Conservation (phyloP, 257 asterid genomes). For the Henckelia pumila region DNA sequence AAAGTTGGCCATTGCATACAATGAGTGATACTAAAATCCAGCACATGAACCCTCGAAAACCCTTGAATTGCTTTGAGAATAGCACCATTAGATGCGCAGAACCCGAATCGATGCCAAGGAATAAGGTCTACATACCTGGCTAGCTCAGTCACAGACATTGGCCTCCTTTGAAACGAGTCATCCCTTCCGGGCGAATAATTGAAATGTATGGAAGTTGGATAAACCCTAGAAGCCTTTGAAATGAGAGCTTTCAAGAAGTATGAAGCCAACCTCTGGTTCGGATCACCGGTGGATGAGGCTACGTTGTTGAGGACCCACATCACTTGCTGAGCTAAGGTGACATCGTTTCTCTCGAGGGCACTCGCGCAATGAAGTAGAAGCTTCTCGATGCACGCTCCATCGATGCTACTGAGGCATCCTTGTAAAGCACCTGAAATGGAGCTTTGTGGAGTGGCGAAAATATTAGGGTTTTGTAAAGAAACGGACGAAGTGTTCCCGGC, state of each 20-base stretch:
- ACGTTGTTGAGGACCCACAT: slow-evolving; percentile 92
- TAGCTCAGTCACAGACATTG: slow-evolving; percentile 67
- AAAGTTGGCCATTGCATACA: slow-evolving; percentile 92
- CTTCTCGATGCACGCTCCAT: slow-evolving; percentile 79
- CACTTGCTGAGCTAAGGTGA: slow-evolving; percentile 77
- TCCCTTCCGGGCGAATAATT: slow-evolving; percentile 7
- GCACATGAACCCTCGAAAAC: slow-evolving; percentile 41
- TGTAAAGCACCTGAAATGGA: slow-evolving; percentile 47
- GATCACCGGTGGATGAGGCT: slow-evolving; percentile 70
- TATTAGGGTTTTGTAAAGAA: slow-evolving; percentile 39
- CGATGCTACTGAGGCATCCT: slow-evolving; percentile 56
- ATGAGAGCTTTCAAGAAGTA: slow-evolving; percentile 62
- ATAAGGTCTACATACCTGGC: slow-evolving; percentile 77
- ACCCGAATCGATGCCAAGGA: slow-evolving; percentile 85
- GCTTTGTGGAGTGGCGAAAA: slow-evolving; percentile 35
- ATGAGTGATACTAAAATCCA: slow-evolving; percentile 69
- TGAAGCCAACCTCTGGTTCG: slow-evolving; percentile 69
- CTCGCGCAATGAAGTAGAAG: slow-evolving; percentile 67
- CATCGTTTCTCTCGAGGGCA: slow-evolving; percentile 69
- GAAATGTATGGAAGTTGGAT: slow-evolving; percentile 42
- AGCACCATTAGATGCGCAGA: slow-evolving; percentile 60
- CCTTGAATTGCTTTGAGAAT: slow-evolving; percentile 48
- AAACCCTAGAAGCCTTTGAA: slow-evolving; percentile 57
- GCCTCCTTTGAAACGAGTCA: slow-evolving; percentile 28
- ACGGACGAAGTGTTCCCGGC: slow-evolving; percentile 33